phyloP scores from a whole-genome alignment of 176 grass and related monocot genomes.

The Oryza punctata region DNA sequence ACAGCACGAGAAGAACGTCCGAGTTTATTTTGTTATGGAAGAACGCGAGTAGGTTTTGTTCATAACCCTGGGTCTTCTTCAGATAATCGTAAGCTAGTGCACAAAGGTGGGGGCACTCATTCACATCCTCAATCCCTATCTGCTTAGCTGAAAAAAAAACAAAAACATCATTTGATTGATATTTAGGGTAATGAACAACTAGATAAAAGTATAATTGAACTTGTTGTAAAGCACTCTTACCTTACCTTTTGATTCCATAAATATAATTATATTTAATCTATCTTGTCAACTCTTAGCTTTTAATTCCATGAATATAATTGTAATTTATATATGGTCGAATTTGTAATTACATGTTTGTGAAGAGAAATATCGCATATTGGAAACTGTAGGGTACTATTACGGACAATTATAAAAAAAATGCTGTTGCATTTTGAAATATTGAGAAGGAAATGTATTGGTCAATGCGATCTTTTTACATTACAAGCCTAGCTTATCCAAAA shows the following conservation, averaged over 20 bases:
- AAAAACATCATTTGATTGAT: not conserved
- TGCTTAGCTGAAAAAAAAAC: conserved; percentile 57
- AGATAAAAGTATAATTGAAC: too few relatives aligned
- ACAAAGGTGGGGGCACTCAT: conserved; percentile 71
- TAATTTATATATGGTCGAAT: too few relatives aligned
- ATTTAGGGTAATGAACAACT: not conserved
- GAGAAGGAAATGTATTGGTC: not conserved
- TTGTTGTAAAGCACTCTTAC: too few relatives aligned
- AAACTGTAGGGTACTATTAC: too few relatives aligned
- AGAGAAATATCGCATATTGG: too few relatives aligned
- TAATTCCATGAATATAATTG: too few relatives aligned
- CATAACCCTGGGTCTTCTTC: conserved; percentile 63
- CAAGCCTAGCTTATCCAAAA: not conserved
- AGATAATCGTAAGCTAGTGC: conserved; percentile 68
- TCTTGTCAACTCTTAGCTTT: too few relatives aligned
- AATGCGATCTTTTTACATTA: not conserved
- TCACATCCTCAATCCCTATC: conserved; percentile 60
- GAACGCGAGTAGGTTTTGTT: conserved; percentile 74
- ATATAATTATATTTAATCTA: too few relatives aligned
- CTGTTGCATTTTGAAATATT: too few relatives aligned
- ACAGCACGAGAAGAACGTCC: conserved; percentile 63
- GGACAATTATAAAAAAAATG: too few relatives aligned
- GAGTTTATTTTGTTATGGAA: conserved; percentile 72
- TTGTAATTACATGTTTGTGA: too few relatives aligned
- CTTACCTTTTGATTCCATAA: too few relatives aligned